These are phyloP conservation scores for Xylariales sp. DNA, from an alignment of 2,329 filamentous ascomycete species.

Conservation along the genomic window DNA sequence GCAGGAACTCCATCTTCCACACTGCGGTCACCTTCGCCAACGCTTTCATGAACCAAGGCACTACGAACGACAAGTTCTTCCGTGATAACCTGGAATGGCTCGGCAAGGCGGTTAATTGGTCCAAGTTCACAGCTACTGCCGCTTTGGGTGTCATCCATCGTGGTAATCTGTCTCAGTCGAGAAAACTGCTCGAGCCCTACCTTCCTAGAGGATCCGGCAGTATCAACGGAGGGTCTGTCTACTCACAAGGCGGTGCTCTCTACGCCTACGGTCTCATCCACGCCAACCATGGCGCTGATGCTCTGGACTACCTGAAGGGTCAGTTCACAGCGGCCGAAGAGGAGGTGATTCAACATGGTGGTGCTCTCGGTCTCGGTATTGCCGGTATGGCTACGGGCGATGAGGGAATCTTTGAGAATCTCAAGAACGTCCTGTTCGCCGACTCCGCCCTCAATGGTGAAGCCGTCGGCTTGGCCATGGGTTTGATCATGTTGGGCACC, in stretches of 20 bases:
- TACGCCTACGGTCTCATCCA: slow-evolving; percentile 96
- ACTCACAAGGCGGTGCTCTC: slow-evolving; percentile 91
- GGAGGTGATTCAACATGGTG: slow-evolving; percentile 95
- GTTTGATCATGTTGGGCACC: slow-evolving; percentile 97
- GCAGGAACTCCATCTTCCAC: slow-evolving; percentile 97
- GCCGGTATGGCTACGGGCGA: slow-evolving; percentile 96
- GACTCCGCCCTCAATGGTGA: slow-evolving; percentile 97
- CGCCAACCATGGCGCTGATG: slow-evolving; percentile 92
- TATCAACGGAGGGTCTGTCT: slow-evolving; percentile 77
- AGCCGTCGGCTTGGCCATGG: slow-evolving; percentile 92
- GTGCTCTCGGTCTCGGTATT: slow-evolving; percentile 89
- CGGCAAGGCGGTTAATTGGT: slow-evolving; percentile 98
- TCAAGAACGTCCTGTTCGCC: slow-evolving; percentile 82
- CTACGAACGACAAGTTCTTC: slow-evolving; percentile 98
- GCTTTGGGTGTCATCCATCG: slow-evolving; percentile 95
- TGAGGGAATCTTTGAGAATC: slow-evolving; percentile 83
- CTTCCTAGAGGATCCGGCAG: slow-evolving; percentile 67
- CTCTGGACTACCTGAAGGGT: slow-evolving; percentile 71
- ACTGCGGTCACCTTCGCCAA: slow-evolving; percentile 96
- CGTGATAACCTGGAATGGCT: slow-evolving; percentile 96
- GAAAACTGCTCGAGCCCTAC: slow-evolving; percentile 91
- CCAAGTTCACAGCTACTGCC: slow-evolving; percentile 96
- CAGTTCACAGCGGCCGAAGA: slow-evolving; percentile 74
- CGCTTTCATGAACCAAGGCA: slow-evolving; percentile 98
- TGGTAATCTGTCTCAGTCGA: slow-evolving; percentile 87